phyloP scores from a whole-genome alignment of 805 yeast species.

The Candida vartiovaarae region DNA sequence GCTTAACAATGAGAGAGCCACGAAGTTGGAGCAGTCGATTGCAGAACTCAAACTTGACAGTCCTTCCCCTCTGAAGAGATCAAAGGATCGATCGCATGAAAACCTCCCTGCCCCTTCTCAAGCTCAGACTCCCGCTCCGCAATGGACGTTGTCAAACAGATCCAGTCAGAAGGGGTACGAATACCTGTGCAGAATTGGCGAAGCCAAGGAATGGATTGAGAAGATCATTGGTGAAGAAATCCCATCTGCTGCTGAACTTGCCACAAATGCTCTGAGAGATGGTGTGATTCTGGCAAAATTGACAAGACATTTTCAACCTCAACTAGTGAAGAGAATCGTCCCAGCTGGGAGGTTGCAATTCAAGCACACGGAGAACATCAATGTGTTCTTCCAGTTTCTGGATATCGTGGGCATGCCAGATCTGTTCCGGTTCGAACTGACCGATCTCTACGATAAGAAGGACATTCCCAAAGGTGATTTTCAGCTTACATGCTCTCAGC shows the following conservation, averaged over 20 bases:
- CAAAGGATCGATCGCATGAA: background rate
- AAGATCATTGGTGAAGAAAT: constrained; percentile 49
- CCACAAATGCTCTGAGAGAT: constrained; percentile 59
- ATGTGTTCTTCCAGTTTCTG: constrained; percentile 66
- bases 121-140: constrained; percentile 5
- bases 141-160: constrained; percentile 12
- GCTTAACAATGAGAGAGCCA: constrained; percentile 8
- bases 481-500: constrained; percentile 84
- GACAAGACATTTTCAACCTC: constrained; percentile 65
- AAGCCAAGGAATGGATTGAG: constrained; percentile 80
- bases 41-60: constrained; percentile 18
- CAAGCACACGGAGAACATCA: constrained; percentile 89
- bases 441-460: constrained; percentile 87
- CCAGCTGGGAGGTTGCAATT: constrained; percentile 67
- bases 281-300: constrained; percentile 83
- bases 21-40: constrained; percentile 14
- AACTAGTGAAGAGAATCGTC: constrained; percentile 44
- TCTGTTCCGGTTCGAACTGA: constrained; percentile 81
- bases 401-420: constrained; percentile 74
- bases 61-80: constrained; percentile 22
- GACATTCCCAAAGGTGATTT: constrained; percentile 91
- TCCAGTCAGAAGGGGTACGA: constrained; percentile 49
- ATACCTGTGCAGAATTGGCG: constrained; percentile 72
- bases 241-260: constrained; percentile 48
- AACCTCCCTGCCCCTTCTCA: too few species aligned